Conservation (phyloP, 176 grass and related monocot species). For the Musa schizocarpa region DNA sequence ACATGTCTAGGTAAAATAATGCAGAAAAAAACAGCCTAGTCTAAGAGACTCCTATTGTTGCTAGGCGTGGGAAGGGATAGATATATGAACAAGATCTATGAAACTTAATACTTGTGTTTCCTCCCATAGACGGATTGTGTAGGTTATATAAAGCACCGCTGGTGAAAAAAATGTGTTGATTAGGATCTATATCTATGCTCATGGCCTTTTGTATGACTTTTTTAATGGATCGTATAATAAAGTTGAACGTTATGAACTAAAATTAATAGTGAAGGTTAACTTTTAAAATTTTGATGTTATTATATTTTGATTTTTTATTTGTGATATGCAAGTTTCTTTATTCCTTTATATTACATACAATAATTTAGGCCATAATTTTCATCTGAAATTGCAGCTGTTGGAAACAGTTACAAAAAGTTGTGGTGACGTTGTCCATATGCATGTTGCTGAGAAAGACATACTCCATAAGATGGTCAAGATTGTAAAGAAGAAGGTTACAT, state of each 20-base stretch:
- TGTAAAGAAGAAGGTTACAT: slow-evolving; percentile 84
- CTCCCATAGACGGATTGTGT: neutral
- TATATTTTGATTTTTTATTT: neutral
- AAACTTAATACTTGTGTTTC: neutral
- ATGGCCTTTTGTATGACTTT: too few relatives aligned
- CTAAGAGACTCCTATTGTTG: neutral
- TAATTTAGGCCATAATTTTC: neutral
- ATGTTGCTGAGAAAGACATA: slow-evolving; percentile 86
- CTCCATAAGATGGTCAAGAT: slow-evolving; percentile 98
- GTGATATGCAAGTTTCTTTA: neutral
- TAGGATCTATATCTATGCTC: too few relatives aligned
- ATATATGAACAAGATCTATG: neutral
- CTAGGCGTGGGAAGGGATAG: neutral
- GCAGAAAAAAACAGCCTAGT: too few relatives aligned
- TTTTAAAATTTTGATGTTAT: neutral
- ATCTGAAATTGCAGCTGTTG: slow-evolving; percentile 51
- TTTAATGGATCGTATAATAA: neutral
- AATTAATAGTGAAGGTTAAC: neutral
- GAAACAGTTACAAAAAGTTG: slow-evolving; percentile 88
- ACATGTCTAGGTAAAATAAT: too few relatives aligned
- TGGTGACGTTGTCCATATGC: slow-evolving; percentile 97
- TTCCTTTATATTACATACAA: neutral
- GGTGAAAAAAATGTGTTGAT: too few relatives aligned
- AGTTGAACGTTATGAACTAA: neutral
- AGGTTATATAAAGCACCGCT: neutral